phyloP scores from a whole-genome alignment of 176 grass and related monocot genomes.

The Carex pumila region DNA sequence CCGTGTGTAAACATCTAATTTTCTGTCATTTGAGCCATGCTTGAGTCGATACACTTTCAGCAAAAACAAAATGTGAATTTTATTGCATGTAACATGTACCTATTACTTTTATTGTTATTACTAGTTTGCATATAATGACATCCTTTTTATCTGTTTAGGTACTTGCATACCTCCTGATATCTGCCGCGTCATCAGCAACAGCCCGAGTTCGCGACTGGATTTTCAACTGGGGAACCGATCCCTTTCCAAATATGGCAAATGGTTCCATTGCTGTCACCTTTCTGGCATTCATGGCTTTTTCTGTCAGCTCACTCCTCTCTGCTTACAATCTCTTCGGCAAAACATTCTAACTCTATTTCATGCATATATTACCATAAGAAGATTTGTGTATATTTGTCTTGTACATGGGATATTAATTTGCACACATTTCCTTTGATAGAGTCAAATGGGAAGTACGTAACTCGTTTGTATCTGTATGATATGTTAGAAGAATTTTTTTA shows the following conservation, averaged over 20 bases:
- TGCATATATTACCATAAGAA: not conserved
- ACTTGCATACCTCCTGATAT: constrained; percentile 86
- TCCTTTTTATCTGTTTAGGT: constrained; percentile 25
- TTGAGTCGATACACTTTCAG: not conserved
- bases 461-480: not conserved
- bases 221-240: constrained; percentile 75
- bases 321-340: constrained; percentile 77
- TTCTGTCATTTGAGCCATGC: not conserved
- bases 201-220: constrained; percentile 63
- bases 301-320: constrained; percentile 72
- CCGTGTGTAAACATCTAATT: not conserved
- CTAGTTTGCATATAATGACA: not conserved
- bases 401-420: not conserved
- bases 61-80: not conserved
- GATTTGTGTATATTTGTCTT: not conserved
- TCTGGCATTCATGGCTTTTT: constrained; percentile 69
- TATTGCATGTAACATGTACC: not conserved
- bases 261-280: constrained; percentile 78
- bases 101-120: not conserved
- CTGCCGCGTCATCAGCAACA: constrained; percentile 74
- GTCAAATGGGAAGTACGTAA: not conserved
- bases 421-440: not conserved
- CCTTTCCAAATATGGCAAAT: constrained; percentile 77
- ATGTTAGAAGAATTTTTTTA: not conserved
- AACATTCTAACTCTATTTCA: constrained; percentile 30